Evolutionary conservation across 129 eudicot genomes (phyloP), one percentile per base, ranked within the genome.

Genomic region (Saposhnikovia divaricata): DNA sequence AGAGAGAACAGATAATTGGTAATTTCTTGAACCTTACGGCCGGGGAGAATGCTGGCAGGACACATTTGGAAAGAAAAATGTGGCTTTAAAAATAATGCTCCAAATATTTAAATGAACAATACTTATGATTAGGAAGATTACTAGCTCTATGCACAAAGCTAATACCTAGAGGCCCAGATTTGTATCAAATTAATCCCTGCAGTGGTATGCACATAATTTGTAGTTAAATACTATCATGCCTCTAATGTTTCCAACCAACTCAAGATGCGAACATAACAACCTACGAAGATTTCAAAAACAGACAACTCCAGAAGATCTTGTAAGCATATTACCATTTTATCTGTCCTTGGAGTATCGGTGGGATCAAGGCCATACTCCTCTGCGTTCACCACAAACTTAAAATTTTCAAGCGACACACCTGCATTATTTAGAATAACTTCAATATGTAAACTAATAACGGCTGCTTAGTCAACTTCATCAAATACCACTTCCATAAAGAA

Each of bases 331-430:
- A 96, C 99, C 80, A 93, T 90, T 89, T 92, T 90, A 89, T 96
- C 99, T 23, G 99, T 92, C 87, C 99, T 92, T 71, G 99, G 99
- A 71, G 99, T 96, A 27, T 92, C 99, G 0, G 93, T 78, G 78
- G 98, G 87, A 83, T 88, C 92, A 85, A 96, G 80, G 81, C 97
- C 97, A 75, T 92, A 88, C 69, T 92, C 90, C 61, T 79, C 85
- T 40, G 99, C 97, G 48, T 92, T 90, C 80, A 92, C 97, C 77
- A 83, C 93, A 40, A 90, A 44, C 38, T 87, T 87, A 78, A 96
- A 90, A 80, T 75, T 90, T 81, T 96, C 95, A 81, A 94, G 97
- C 46, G 98, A 96, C n/a, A 96, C 98, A 16, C 99, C 99, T 96
- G 86, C 79, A 84, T 31, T 21, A 28, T 80, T 40, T 72, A 34